These are phyloP conservation scores for Zasmidium citrigriseum DNA, from an alignment of 2,329 filamentous ascomycete species.

Conservation along the genomic window DNA sequence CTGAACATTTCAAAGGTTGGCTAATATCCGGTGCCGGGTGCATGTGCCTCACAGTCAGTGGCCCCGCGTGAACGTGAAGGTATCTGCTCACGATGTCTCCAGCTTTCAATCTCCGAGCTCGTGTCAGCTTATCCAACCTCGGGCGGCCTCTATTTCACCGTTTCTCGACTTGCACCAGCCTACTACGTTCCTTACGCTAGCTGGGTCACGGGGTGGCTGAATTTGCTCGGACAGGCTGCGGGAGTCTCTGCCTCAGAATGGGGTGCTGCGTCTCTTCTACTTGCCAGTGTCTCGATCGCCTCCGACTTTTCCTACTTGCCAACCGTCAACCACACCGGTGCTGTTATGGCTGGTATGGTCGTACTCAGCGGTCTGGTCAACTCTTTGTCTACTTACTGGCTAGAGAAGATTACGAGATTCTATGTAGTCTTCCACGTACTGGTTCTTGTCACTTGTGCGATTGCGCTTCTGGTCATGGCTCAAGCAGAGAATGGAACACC, in stretches of 20 bases:
- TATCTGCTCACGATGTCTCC: background rate
- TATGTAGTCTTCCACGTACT: slow-evolving; percentile 61
- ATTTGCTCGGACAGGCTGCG: slow-evolving; percentile 52
- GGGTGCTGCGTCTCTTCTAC: slow-evolving; percentile 57
- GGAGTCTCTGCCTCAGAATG: slow-evolving; percentile 61
- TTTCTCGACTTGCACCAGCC: slow-evolving; percentile 55
- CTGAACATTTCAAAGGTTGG: slow-evolving; percentile 39
- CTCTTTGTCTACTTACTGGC: slow-evolving; percentile 58
- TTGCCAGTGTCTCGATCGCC: slow-evolving; percentile 56
- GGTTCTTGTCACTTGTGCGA: slow-evolving; percentile 52
- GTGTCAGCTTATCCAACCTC: slow-evolving; percentile 61
- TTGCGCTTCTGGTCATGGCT: slow-evolving; percentile 54
- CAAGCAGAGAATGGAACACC: slow-evolving; percentile 37
- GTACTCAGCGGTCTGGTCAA: slow-evolving; percentile 57
- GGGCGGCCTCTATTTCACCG: slow-evolving; percentile 53
- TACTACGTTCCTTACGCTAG: slow-evolving; percentile 51
- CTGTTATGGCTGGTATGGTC: slow-evolving; percentile 57
- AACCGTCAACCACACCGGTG: slow-evolving; percentile 50
- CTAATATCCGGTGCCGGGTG: slow-evolving; percentile 58
- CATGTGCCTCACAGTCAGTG: slow-evolving; percentile 51
- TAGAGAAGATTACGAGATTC: slow-evolving; percentile 59
- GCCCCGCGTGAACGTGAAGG: background rate
- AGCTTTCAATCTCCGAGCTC: slow-evolving; percentile 55
- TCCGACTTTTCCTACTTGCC: slow-evolving; percentile 39
- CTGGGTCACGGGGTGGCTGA: slow-evolving; percentile 47